Percentiles rank a stretch among this genome's conserved stretches.
Evolutionary conservation across 2,329 filamentous ascomycete species (phyloP).

Genomic region (Xylaria sp.): DNA sequence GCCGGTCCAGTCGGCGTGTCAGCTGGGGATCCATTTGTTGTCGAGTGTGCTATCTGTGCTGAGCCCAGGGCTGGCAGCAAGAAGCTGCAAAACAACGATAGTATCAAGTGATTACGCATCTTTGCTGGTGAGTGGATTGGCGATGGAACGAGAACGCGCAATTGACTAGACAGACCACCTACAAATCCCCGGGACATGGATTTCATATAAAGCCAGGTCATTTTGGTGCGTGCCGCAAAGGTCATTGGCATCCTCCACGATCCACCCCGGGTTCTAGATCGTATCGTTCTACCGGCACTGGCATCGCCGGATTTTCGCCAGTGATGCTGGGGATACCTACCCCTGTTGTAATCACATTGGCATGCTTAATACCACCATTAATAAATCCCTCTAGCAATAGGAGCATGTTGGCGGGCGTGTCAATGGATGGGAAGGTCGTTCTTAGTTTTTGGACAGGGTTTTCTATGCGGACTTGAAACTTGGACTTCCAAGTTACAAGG

Average conservation of each 20-base stretch:
- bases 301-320: neutral
- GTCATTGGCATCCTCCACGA: conserved; percentile 8
- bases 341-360: conserved; percentile 6
- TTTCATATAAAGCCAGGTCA: conserved; percentile 24
- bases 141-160: conserved; percentile 16
- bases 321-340: neutral
- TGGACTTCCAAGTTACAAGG: conserved; percentile 28
- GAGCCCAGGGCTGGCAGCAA: conserved; percentile 34
- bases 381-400: too few species aligned
- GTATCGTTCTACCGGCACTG: conserved; percentile 19
- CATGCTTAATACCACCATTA: conserved; percentile 21
- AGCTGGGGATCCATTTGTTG: conserved; percentile 23
- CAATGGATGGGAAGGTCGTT: too few species aligned
- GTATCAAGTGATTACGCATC: conserved; percentile 27
- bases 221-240: conserved; percentile 3
- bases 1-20: conserved; percentile 10
- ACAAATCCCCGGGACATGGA: conserved; percentile 13
- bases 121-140: conserved; percentile 22
- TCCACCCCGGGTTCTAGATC: conserved; percentile 23
- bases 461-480: too few species aligned
- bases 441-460: too few species aligned
- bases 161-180: conserved; percentile 4
- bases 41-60: conserved; percentile 40
- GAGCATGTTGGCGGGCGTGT: too few species aligned
- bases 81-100: conserved; percentile 37